Evolutionary conservation across 176 grass and related monocot genomes (phyloP), one percentile per base, ranked within the genome.

Genomic region (Oryza coarctata): DNA sequence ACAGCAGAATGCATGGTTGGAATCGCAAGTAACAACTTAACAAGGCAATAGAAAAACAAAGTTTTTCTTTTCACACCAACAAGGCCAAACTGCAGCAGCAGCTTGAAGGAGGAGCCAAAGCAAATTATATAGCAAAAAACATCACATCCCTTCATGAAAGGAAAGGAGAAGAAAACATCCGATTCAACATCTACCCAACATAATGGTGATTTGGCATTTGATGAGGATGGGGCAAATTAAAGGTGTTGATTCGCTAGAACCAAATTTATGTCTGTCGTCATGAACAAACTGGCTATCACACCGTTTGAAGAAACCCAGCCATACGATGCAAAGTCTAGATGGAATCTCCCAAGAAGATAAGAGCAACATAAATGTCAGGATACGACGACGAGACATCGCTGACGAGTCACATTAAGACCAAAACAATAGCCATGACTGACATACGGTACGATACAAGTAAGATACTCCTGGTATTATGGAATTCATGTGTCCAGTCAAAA

Each of bases 111-210:
- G 49, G 55, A 23, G 55, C 55, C 22, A 25, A 60, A 60, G 8
- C 2, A 60, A 25, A 60, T 25, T 13, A 11, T 33, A 33, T 33
- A 33, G 32, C 4, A 33, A 22, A 55, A 8, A 25, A 60, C 55
- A 25, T 60, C 22, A 22, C 22, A 25, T 60, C 55, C 22, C 50
- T 22, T 6, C 18, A n/a, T n/a, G 50, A 9, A 49, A 28, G 4
- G 5, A 36, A 15, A 2, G 2, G 3, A 20, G 12, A 26, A 18
- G 27, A 28, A 22, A 31, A 18, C 40, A 83, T 39, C n/a, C 34
- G 33, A 76, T 68, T 65, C 62, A 84, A 76, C 82, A 69, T 76
- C 63, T 43, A 69, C 82, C 83, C 34, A 78, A 78, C 50, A 12
- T 70, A 50, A 63, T 70, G 74, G 83, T 26, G 63, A 77, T 61